Evolutionary conservation across 495 filamentous ascomycete genomes (phyloP).

Genomic region (Penicillium longicatenatum): DNA sequence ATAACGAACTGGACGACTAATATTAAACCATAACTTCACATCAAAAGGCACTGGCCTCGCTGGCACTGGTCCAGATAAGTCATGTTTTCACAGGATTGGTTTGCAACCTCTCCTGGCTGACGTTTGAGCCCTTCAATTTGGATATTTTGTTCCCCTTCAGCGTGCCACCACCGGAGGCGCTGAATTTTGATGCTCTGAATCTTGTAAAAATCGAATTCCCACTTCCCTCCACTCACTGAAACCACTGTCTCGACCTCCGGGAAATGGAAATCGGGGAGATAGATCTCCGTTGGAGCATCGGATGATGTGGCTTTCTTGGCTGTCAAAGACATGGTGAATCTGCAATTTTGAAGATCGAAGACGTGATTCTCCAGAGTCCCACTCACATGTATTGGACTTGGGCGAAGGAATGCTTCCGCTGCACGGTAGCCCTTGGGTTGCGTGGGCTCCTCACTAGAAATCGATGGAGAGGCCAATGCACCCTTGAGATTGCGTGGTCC

Average conservation of each 20-base stretch:
- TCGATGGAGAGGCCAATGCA: constrained; percentile 70
- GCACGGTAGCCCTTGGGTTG: constrained; percentile 75
- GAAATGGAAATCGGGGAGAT: constrained; percentile 92
- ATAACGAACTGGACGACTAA: neutral
- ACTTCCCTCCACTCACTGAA: constrained; percentile 81
- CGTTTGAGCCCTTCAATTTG: constrained; percentile 74
- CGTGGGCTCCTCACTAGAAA: constrained; percentile 58
- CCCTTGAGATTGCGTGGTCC: constrained; percentile 72
- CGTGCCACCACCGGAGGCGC: constrained; percentile 87
- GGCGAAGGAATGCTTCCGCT: constrained; percentile 88
- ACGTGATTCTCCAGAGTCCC: constrained; percentile 67
- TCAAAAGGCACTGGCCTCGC: constrained; percentile 51
- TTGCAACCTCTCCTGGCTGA: constrained; percentile 47
- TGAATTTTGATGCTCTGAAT: constrained; percentile 67
- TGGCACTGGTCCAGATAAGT: constrained; percentile 64
- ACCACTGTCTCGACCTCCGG: constrained; percentile 69
- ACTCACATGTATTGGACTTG: constrained; percentile 73
- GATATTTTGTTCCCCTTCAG: constrained; percentile 77
- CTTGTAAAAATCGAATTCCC: constrained; percentile 76
- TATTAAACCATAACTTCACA: constrained; percentile 38
- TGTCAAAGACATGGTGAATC: constrained; percentile 68
- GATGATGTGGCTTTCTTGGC: constrained; percentile 53
- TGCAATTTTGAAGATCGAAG: constrained; percentile 76
- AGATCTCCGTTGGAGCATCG: constrained; percentile 76
- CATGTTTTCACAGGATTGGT: constrained; percentile 54